These are phyloP conservation scores for Penicillium antarcticum DNA, from an alignment of 495 filamentous ascomycete species.

Conservation along the genomic window DNA sequence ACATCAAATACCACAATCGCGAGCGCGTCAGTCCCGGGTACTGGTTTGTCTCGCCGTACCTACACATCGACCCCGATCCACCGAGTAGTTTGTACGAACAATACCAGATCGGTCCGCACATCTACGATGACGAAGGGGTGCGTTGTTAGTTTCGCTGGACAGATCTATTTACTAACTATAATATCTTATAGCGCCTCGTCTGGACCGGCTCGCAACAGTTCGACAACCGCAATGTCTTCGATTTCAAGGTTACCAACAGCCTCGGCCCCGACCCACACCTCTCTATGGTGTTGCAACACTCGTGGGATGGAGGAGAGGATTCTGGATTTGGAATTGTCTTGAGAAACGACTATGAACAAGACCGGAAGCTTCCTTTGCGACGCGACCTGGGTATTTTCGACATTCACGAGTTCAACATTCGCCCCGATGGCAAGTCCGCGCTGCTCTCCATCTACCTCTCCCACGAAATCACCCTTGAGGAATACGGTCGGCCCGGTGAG, in stretches of 20 bases:
- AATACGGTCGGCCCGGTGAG: constrained; percentile 30
- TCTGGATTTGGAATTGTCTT: constrained; percentile 28
- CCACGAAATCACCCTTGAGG: constrained; percentile 34
- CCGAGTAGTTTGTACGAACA: constrained; percentile 23
- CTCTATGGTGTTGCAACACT: constrained; percentile 39
- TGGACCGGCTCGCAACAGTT: constrained; percentile 31
- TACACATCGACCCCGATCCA: constrained; percentile 23
- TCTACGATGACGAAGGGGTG: constrained; percentile 37
- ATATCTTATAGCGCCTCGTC: constrained; percentile 26
- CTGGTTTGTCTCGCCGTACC: constrained; percentile 36
- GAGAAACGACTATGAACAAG: constrained; percentile 26
- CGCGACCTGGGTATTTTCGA: constrained; percentile 31
- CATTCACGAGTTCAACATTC: constrained; percentile 48
- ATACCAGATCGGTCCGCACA: constrained; percentile 37
- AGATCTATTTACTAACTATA: constrained; percentile 1
- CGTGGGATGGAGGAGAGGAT: constrained; percentile 23
- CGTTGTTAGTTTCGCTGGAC: constrained; percentile 2
- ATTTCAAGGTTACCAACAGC: constrained; percentile 36
- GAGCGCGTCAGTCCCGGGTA: constrained; percentile 27
- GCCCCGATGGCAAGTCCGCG: constrained; percentile 29
- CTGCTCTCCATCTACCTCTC: constrained; percentile 45
- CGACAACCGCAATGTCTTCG: constrained; percentile 31
- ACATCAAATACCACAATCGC: constrained; percentile 28
- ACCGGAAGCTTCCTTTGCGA: constrained; percentile 30
- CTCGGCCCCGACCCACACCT: constrained; percentile 33